Percentiles rank a stretch among this genome's conserved stretches.
Evolutionary conservation across 2,329 filamentous ascomycete species (phyloP).

Genomic region (Penicillium sp.): DNA sequence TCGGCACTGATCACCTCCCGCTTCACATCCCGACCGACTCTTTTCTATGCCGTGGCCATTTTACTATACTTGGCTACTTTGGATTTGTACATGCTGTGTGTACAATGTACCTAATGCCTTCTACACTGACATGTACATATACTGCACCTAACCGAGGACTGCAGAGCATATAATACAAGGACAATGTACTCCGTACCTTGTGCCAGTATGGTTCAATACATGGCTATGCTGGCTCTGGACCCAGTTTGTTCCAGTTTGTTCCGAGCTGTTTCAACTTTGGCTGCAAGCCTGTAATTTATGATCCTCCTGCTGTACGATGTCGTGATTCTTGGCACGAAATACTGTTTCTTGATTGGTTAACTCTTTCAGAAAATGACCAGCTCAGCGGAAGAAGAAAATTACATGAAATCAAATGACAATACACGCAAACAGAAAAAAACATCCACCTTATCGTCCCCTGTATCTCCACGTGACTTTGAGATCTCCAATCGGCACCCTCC

Average conservation of each 20-base stretch:
- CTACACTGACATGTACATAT: conserved; percentile 9
- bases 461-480: conserved; percentile 17
- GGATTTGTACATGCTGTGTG: too few relatives aligned
- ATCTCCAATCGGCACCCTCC: background rate
- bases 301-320: background rate
- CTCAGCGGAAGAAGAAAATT: background rate
- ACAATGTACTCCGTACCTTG: background rate
- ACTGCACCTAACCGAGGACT: conserved; percentile 18
- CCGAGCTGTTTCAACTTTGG: background rate
- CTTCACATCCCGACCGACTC: conserved; percentile 11
- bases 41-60: background rate
- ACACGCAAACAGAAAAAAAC: background rate
- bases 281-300: background rate
- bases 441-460: background rate
- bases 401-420: background rate
- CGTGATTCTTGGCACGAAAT: conserved; percentile 9
- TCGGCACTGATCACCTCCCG: conserved; percentile 7
- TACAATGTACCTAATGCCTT: background rate
- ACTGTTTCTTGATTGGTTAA: background rate
- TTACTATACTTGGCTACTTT: background rate
- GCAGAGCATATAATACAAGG: conserved; percentile 3
- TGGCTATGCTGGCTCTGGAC: background rate
- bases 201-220: too few relatives aligned
- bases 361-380: background rate
- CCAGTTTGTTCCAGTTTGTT: background rate